Conservation (phyloP, 2,329 filamentous ascomycete species). For the Monosporascus sp. region DNA sequence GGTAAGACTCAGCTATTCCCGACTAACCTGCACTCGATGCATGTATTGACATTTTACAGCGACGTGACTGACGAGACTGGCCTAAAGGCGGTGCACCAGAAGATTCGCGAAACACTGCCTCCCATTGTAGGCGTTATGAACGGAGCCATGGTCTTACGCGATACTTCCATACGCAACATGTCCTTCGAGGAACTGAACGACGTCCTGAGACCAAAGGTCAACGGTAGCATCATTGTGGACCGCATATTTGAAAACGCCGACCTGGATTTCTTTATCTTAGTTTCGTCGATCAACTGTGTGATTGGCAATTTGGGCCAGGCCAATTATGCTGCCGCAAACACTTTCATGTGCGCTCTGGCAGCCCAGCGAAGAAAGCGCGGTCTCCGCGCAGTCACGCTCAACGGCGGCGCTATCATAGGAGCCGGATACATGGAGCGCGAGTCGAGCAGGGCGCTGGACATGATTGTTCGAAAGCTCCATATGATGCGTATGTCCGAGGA, state of each 20-base stretch:
- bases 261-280: too few species aligned
- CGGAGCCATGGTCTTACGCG: constrained; percentile 21
- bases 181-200: constrained; percentile 9
- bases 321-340: constrained; percentile 36
- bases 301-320: constrained; percentile 35
- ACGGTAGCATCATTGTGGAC: too few species aligned
- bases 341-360: constrained; percentile 20
- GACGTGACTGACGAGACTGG: constrained; percentile 3
- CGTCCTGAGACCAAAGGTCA: not conserved
- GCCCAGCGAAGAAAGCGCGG: constrained; percentile 10
- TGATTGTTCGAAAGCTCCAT: too few species aligned
- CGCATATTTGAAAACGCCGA: too few species aligned
- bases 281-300: too few species aligned
- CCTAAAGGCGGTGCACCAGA: constrained; percentile 2
- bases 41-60: too few species aligned
- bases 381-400: constrained; percentile 2
- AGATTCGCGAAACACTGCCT: constrained; percentile 5
- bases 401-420: constrained; percentile 12
- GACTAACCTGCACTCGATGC: too few species aligned
- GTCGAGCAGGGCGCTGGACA: not conserved
- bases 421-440: constrained; percentile 13
- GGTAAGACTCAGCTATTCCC: too few species aligned
- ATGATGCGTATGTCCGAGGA: constrained; percentile 25
- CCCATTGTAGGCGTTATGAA: constrained; percentile 15
- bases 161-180: constrained; percentile 16